Evolutionary conservation across 2,329 filamentous ascomycete genomes (phyloP).

Genomic region (Penicillium occitanis): DNA sequence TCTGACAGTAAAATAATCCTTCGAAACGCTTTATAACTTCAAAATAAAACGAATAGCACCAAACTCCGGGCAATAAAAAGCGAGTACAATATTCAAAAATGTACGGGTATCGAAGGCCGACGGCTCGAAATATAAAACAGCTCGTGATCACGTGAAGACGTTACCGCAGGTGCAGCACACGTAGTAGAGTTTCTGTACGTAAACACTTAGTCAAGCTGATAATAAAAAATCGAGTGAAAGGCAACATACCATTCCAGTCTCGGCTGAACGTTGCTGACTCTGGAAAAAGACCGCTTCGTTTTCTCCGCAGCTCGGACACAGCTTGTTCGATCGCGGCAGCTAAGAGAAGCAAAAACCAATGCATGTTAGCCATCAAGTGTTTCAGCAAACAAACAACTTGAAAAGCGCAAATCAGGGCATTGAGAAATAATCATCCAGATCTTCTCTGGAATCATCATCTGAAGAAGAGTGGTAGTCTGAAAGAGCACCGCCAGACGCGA

Average conservation of each 20-base stretch:
- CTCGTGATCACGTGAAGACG: constrained; percentile 60
- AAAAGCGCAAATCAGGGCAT: constrained; percentile 20
- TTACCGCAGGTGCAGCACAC: constrained; percentile 93
- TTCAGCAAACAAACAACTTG: constrained; percentile 15
- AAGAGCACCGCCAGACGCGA: constrained; percentile 21
- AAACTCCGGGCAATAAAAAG: constrained; percentile 27
- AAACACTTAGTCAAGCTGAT: constrained; percentile 25
- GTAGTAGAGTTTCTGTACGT: constrained; percentile 76
- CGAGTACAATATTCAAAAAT: constrained; percentile 22
- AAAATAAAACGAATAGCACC: constrained; percentile 20
- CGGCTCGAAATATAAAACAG: constrained; percentile 22
- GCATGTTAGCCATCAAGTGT: constrained; percentile 26
- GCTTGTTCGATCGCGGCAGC: constrained; percentile 86
- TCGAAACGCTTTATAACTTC: constrained; percentile 3
- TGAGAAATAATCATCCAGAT: constrained; percentile 10
- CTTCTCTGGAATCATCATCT: constrained; percentile 17
- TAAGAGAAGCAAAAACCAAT: constrained; percentile 44
- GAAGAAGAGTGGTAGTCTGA: constrained; percentile 6
- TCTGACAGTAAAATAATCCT: neutral
- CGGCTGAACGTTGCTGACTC: constrained; percentile 92
- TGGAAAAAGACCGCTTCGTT: constrained; percentile 97
- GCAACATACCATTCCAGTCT: constrained; percentile 88
- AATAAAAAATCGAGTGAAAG: neutral
- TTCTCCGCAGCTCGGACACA: constrained; percentile 80
- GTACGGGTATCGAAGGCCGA: constrained; percentile 35